phyloP scores from a whole-genome alignment of 1,284 basidiomycete species.

The Cryptococcus jaspeensis region DNA sequence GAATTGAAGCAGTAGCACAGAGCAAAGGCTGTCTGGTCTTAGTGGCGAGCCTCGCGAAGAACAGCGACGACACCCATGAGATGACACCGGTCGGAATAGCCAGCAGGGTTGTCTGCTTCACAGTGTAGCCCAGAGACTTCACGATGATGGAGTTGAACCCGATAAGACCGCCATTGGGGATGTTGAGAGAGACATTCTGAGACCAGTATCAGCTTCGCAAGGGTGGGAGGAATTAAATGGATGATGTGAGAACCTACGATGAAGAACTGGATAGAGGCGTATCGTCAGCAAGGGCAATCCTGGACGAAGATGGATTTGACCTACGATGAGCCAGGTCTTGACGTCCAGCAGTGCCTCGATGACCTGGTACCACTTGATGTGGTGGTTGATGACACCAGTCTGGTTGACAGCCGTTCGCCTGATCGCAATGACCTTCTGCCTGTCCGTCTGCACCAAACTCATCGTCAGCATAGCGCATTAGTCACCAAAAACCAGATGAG shows the following conservation, averaged over 20 bases:
- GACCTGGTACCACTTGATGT: constrained; percentile 30
- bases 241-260: constrained; percentile 4
- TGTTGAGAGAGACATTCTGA: constrained; percentile 15
- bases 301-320: constrained; percentile 1
- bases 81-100: constrained; percentile 40
- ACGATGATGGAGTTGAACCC: constrained; percentile 24
- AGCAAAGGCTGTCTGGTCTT: constrained; percentile 13
- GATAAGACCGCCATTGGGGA: neutral
- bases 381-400: constrained; percentile 33
- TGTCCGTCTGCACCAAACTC: constrained; percentile 6
- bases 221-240: too few relatives aligned
- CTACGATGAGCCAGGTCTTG: constrained; percentile 13
- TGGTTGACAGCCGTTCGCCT: constrained; percentile 20
- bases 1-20: neutral
- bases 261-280: too few relatives aligned
- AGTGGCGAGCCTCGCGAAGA: constrained; percentile 24
- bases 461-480: neutral
- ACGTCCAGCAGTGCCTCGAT: constrained; percentile 31
- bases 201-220: too few relatives aligned
- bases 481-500: neutral
- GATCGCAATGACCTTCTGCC: constrained; percentile 15
- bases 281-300: too few relatives aligned
- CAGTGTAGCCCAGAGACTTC: constrained; percentile 16
- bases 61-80: constrained; percentile 29
- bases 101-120: constrained; percentile 25